These are phyloP conservation scores for Fusarium compactum DNA, from an alignment of 2,329 filamentous ascomycete species.

Conservation along the genomic window DNA sequence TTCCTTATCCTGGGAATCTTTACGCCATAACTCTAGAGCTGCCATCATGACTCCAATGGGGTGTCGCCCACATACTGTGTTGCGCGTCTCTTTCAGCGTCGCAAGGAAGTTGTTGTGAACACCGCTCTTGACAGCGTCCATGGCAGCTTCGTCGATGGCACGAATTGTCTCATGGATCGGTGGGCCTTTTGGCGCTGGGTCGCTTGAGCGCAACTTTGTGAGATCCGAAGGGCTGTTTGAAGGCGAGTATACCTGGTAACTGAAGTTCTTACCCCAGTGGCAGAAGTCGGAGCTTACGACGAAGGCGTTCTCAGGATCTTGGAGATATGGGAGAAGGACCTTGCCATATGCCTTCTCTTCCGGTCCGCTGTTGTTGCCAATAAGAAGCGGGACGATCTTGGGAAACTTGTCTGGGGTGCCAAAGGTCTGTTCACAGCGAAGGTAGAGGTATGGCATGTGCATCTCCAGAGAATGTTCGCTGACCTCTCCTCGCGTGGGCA, in stretches of 20 bases:
- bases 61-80: conserved; percentile 94
- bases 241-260: conserved; percentile 79
- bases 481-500: conserved; percentile 76
- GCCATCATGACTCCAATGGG: conserved; percentile 95
- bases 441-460: conserved; percentile 94
- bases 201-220: no score
- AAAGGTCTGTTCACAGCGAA: conserved; percentile 70
- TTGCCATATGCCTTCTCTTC: conserved; percentile 78
- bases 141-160: conserved; percentile 81
- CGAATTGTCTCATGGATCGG: conserved; percentile 88
- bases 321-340: conserved; percentile 81
- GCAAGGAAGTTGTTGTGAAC: no score
- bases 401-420: conserved; percentile 70
- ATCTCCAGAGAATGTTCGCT: conserved; percentile 95
- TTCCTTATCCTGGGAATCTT: conserved; percentile 50
- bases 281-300: conserved; percentile 96
- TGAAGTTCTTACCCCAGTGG: conserved; percentile 89
- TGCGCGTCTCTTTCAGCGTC: no score
- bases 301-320: conserved; percentile 81
- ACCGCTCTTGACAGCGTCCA: conserved; percentile 87
- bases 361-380: conserved; percentile 75
- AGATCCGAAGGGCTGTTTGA: conserved; percentile 56
- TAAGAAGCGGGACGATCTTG: conserved; percentile 83
- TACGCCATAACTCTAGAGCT: conserved; percentile 75
- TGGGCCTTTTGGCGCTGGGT: no score